These are phyloP conservation scores for Podosphaera xanthii DNA, from an alignment of 2,329 filamentous ascomycete genomes.

Conservation along the genomic window DNA sequence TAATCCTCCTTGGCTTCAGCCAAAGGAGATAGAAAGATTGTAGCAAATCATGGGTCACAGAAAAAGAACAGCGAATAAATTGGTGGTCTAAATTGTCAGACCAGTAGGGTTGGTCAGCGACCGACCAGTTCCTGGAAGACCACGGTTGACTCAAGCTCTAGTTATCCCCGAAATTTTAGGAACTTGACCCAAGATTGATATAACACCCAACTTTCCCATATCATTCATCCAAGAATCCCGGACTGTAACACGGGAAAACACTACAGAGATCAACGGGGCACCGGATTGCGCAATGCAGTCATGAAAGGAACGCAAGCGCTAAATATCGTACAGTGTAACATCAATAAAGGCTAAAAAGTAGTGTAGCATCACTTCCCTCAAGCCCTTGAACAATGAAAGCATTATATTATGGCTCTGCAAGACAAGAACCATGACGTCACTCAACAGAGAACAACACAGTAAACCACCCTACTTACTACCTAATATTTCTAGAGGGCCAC, in stretches of 20 bases:
- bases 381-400: background rate
- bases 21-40: too few species aligned
- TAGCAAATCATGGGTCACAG: background rate
- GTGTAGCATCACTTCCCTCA: background rate
- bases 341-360: background rate
- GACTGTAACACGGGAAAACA: background rate
- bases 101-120: background rate
- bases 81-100: background rate
- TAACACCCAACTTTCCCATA: background rate
- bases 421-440: slow-evolving; percentile 1
- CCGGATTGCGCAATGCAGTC: background rate
- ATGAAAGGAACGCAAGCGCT: background rate
- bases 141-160: background rate
- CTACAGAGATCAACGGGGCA: background rate
- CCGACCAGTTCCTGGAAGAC: background rate
- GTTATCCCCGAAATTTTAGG: background rate
- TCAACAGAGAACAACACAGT: background rate
- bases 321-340: background rate
- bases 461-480: background rate
- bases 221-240: background rate
- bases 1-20: too few species aligned
- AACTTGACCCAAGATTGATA: background rate
- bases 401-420: background rate
- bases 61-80: background rate
- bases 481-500: background rate